phyloP scores from a whole-genome alignment of 1,139 yeast species.

The Saccharomyces hybrid region DNA sequence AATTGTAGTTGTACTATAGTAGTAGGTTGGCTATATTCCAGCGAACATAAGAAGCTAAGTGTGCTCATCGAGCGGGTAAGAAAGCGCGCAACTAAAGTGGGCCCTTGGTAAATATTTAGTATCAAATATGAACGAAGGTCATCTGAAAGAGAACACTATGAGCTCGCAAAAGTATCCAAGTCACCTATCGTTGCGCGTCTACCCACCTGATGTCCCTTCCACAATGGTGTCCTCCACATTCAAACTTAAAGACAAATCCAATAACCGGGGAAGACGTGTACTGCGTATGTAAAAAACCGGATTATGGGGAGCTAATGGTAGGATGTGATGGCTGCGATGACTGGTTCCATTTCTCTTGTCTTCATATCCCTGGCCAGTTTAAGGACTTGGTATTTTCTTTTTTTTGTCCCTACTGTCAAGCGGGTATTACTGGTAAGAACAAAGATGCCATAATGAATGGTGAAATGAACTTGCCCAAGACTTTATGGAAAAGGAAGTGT shows the following conservation, averaged over 20 bases:
- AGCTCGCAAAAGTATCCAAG: too few relatives aligned
- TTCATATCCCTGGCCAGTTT: conserved; percentile 49
- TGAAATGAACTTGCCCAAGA: conserved; percentile 28
- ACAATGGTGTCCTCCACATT: conserved; percentile 30
- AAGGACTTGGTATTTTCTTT: conserved; percentile 55
- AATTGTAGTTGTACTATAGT: background rate
- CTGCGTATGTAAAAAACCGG: conserved; percentile 76
- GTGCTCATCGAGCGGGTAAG: background rate
- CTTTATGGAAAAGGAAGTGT: conserved; percentile 73
- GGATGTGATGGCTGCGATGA: conserved; percentile 94
- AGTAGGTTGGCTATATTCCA: background rate
- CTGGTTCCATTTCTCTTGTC: conserved; percentile 85
- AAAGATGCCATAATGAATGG: conserved; percentile 3
- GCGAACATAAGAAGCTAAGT: background rate
- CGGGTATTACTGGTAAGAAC: conserved; percentile 37
- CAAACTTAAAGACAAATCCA: conserved; percentile 21
- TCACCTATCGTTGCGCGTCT: background rate
- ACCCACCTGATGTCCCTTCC: conserved; percentile 14
- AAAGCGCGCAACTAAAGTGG: background rate
- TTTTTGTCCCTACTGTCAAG: conserved; percentile 68
- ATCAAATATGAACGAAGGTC: background rate
- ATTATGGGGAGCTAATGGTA: conserved; percentile 77
- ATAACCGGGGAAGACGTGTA: conserved; percentile 51
- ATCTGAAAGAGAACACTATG: background rate
- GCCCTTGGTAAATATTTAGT: background rate